phyloP scores from a whole-genome alignment of 768 basidiomycete species.

The Austroboletus festivus region DNA sequence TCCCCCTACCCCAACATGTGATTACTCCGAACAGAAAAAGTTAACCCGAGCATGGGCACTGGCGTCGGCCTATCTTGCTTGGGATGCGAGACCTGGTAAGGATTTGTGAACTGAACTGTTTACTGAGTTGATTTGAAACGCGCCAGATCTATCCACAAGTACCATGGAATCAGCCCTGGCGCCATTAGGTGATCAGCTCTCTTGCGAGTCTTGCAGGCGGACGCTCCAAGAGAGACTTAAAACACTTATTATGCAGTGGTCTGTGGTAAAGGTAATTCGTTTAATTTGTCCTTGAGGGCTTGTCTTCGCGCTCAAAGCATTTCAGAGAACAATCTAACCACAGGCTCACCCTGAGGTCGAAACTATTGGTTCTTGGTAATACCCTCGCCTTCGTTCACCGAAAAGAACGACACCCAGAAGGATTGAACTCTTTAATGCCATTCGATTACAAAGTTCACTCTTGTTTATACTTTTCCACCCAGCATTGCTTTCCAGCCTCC shows the following conservation, averaged over 20 bases:
- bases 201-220: constrained; percentile 65
- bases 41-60: constrained; percentile 79
- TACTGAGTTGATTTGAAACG: constrained; percentile 1
- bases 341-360: not conserved
- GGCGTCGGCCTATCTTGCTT: constrained; percentile 77
- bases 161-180: constrained; percentile 70
- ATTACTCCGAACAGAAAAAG: constrained; percentile 75
- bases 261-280: constrained; percentile 61
- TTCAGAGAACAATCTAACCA: constrained; percentile 55
- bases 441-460: constrained; percentile 1
- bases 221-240: constrained; percentile 65
- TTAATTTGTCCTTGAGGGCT: not conserved
- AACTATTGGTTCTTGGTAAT: constrained; percentile 3
- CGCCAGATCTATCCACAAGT: constrained; percentile 65
- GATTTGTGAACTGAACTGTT: not conserved
- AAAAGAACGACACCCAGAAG: not conserved
- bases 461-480: constrained; percentile 1
- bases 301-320: constrained; percentile 6
- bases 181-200: constrained; percentile 65
- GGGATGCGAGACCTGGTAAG: constrained; percentile 79
- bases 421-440: not conserved
- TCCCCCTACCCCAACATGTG: constrained; percentile 64
- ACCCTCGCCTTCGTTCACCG: not conserved
- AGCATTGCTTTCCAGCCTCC: no score
- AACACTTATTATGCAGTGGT: constrained; percentile 71